phyloP scores from a whole-genome alignment of 1,284 basidiomycete species.

The Fomitopsis betulina region DNA sequence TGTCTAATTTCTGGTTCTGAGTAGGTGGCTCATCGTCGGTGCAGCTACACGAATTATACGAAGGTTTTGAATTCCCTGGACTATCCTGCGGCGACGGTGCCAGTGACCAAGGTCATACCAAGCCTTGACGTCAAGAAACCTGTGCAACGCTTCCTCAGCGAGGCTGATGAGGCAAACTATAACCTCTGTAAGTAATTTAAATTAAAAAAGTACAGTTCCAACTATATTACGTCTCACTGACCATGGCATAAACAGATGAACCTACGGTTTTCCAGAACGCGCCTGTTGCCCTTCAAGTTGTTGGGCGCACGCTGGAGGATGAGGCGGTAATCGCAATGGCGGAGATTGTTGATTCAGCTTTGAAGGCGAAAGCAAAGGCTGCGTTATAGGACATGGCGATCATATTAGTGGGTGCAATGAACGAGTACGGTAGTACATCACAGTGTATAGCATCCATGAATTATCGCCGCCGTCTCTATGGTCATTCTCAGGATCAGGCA shows the following conservation, averaged over 20 bases:
- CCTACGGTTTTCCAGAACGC: constrained; percentile 39
- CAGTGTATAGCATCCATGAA: no score
- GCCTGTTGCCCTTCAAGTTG: constrained; percentile 46
- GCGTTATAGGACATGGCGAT: background rate
- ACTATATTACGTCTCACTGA: background rate
- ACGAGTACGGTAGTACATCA: no score
- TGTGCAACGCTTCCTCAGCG: constrained; percentile 31
- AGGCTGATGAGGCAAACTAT: constrained; percentile 37
- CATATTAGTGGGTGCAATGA: no score
- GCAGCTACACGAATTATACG: constrained; percentile 21
- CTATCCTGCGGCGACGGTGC: constrained; percentile 41
- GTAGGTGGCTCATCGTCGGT: background rate
- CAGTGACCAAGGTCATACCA: constrained; percentile 36
- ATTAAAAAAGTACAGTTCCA: no score
- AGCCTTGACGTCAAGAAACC: constrained; percentile 26
- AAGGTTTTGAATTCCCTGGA: constrained; percentile 30
- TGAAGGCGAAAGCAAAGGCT: constrained; percentile 11
- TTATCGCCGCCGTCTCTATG: no score
- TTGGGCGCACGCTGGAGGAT: constrained; percentile 46
- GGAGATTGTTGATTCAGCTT: constrained; percentile 32
- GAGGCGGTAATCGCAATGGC: constrained; percentile 44
- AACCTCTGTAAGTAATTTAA: constrained; percentile 36
- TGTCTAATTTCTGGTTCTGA: background rate
- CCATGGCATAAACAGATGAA: constrained; percentile 30
- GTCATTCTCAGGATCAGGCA: no score